These are phyloP conservation scores for Blastobotrys chiropterorum DNA, from an alignment of 805 yeast species.

Conservation along the genomic window DNA sequence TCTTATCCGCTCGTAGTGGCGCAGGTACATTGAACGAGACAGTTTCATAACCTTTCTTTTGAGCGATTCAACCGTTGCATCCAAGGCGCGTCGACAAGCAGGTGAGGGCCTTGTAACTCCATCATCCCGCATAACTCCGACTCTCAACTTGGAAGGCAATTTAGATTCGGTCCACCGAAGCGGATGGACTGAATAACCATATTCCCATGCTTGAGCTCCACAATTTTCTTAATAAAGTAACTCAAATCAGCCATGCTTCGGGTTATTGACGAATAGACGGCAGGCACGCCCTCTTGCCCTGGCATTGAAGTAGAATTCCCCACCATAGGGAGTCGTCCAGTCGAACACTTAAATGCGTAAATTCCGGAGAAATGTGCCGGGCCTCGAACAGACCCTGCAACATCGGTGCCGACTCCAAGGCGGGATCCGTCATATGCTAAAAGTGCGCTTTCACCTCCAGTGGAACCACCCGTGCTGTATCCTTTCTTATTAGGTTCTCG, in stretches of 20 bases:
- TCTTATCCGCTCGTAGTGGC: slow-evolving; percentile 52
- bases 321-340: slow-evolving; percentile 42
- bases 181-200: slow-evolving; percentile 44
- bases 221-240: slow-evolving; percentile 40
- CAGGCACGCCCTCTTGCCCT: slow-evolving; percentile 42
- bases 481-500: slow-evolving; percentile 44
- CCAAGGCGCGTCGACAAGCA: slow-evolving; percentile 36
- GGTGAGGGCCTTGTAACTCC: slow-evolving; percentile 48
- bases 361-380: slow-evolving; percentile 51
- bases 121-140: slow-evolving; percentile 45
- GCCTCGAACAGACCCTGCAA: slow-evolving; percentile 50
- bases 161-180: slow-evolving; percentile 44
- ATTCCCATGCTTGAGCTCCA: slow-evolving; percentile 48
- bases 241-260: slow-evolving; percentile 43
- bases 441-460: slow-evolving; percentile 48
- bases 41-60: slow-evolving; percentile 41
- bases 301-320: slow-evolving; percentile 37
- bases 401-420: slow-evolving; percentile 51
- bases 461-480: slow-evolving; percentile 47
- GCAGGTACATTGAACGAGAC: slow-evolving; percentile 43
- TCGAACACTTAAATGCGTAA: slow-evolving; percentile 45
- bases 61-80: slow-evolving; percentile 35
- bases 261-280: slow-evolving; percentile 41
- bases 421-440: slow-evolving; percentile 42
- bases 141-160: slow-evolving; percentile 35